Evolutionary conservation across 2,329 filamentous ascomycete genomes (phyloP).

Genomic region (Xylariaceae sp.): DNA sequence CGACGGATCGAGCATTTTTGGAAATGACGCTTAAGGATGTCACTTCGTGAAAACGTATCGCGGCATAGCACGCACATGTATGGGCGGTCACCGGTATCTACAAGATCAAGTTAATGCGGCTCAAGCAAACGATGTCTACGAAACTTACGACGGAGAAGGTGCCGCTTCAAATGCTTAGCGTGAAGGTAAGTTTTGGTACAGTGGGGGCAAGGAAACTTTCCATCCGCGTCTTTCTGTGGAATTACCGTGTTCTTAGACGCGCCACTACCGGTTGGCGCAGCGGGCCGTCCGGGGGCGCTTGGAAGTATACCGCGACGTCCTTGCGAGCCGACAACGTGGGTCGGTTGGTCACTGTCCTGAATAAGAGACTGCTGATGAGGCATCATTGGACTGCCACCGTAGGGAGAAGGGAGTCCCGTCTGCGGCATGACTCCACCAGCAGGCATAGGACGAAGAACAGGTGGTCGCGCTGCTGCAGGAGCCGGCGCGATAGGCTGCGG

Average conservation of each 20-base stretch:
- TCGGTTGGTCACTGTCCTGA: constrained; percentile 67
- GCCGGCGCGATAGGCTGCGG: constrained; percentile 78
- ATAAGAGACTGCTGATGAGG: constrained; percentile 56
- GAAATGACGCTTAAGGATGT: constrained; percentile 98
- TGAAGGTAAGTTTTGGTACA: constrained; percentile 98
- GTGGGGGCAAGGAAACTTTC: constrained; percentile 96
- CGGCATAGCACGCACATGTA: constrained; percentile 98
- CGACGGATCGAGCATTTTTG: constrained; percentile 97
- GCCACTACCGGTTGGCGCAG: constrained; percentile 71
- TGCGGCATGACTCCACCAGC: constrained; percentile 65
- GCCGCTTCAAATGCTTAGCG: constrained; percentile 95
- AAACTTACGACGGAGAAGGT: constrained; percentile 90
- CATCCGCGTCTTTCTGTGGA: constrained; percentile 92
- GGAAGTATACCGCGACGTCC: constrained; percentile 89
- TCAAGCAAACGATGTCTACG: constrained; percentile 2
- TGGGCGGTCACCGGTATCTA: constrained; percentile 95
- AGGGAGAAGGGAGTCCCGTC: constrained; percentile 60
- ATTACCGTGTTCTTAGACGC: constrained; percentile 79
- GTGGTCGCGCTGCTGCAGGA: constrained; percentile 61
- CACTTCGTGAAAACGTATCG: constrained; percentile 96
- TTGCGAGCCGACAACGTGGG: constrained; percentile 93
- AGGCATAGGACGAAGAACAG: constrained; percentile 70
- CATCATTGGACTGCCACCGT: constrained; percentile 61
- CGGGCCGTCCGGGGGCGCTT: constrained; percentile 83
- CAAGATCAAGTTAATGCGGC: constrained; percentile 19